Conservation (phyloP, 2,329 filamentous ascomycete genomes). For the Xylaria sp. region DNA sequence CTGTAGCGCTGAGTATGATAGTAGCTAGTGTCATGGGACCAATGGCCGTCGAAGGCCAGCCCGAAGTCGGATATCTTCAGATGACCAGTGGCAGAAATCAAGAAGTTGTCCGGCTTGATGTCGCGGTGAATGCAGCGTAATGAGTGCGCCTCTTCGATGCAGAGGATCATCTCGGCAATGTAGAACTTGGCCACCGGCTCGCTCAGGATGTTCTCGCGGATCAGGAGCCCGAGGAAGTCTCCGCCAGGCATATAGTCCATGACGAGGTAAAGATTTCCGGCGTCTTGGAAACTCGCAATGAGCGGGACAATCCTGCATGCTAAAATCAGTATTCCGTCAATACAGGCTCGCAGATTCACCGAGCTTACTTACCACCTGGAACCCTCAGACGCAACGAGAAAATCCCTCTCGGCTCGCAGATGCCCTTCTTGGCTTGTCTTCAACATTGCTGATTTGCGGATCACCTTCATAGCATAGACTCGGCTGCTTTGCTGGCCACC, state of each 20-base stretch:
- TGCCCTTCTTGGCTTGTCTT: conserved; percentile 92
- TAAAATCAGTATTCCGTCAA: conserved; percentile 24
- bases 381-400: conserved; percentile 88
- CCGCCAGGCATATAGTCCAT: conserved; percentile 99
- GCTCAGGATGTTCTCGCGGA: conserved; percentile 83
- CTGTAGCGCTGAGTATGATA: conserved; percentile 85
- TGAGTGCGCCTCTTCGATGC: conserved; percentile 90
- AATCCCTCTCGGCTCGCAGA: conserved; percentile 88
- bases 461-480: conserved; percentile 97
- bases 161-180: conserved; percentile 94
- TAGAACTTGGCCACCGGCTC: conserved; percentile 87
- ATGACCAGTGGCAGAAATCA: conserved; percentile 88
- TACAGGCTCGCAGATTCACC: not conserved
- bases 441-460: conserved; percentile 93
- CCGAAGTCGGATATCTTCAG: conserved; percentile 97
- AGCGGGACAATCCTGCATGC: conserved; percentile 80
- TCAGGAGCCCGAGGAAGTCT: conserved; percentile 88
- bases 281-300: conserved; percentile 89
- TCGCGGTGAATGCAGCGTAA: conserved; percentile 94
- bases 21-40: conserved; percentile 90
- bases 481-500: conserved; percentile 51
- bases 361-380: conserved; percentile 72
- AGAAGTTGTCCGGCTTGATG: conserved; percentile 96
- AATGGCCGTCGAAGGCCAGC: conserved; percentile 93
- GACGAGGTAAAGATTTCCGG: conserved; percentile 85